These are phyloP conservation scores for Acmispon strigosus DNA, from an alignment of 306 rosid genomes.

Conservation along the genomic window DNA sequence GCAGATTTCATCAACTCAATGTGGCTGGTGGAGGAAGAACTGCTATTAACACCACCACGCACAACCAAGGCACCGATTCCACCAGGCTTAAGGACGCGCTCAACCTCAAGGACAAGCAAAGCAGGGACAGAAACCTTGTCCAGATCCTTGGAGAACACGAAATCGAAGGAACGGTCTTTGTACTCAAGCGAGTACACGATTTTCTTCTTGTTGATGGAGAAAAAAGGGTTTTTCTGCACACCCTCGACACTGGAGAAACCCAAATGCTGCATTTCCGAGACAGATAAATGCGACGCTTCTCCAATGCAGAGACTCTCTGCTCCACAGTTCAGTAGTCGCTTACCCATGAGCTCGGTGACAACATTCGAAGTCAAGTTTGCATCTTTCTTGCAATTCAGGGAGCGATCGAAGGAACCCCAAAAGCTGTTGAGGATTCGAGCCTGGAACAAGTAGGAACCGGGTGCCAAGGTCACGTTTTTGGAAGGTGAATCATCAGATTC, in stretches of 20 bases:
- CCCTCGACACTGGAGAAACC: conserved; percentile 49
- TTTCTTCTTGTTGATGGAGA: conserved; percentile 41
- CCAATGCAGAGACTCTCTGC: conserved; percentile 69
- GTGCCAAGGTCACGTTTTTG: conserved; percentile 1
- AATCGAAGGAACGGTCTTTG: conserved; percentile 53
- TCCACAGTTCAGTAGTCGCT: conserved; percentile 29
- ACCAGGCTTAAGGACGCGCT: conserved; percentile 80
- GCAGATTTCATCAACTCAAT: conserved; percentile 54
- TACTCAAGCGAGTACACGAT: conserved; percentile 36
- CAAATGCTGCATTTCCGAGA: conserved; percentile 40
- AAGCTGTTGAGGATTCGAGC: conserved; percentile 41
- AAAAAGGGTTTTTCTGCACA: conserved; percentile 29
- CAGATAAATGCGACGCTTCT: conserved; percentile 38
- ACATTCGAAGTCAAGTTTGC: conserved; percentile 42
- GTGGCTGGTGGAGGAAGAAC: not conserved
- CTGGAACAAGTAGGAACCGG: conserved; percentile 46
- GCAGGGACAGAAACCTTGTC: conserved; percentile 66
- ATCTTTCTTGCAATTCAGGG: conserved; percentile 34
- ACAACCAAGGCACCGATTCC: conserved; percentile 73
- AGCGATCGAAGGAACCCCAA: conserved; percentile 44
- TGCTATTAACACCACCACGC: not conserved
- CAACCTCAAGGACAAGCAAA: conserved; percentile 67
- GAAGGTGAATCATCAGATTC: not conserved
- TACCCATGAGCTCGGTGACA: conserved; percentile 38
- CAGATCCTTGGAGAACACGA: conserved; percentile 62